Base-by-base conservation (phyloP, 257 asterid species). In the Scutellaria baicalensis region DNA sequence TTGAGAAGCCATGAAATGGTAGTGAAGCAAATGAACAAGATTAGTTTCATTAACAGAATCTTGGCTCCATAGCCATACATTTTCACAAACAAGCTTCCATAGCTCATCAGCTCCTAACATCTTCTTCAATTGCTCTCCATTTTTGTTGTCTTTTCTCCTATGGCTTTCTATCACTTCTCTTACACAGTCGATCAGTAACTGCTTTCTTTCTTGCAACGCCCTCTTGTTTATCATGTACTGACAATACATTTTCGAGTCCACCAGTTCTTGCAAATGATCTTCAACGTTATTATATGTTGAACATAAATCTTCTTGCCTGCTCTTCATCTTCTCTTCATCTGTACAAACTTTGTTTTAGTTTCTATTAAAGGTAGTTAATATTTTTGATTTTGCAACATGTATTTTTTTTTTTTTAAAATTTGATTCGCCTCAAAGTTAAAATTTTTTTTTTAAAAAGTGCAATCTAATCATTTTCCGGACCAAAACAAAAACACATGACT, bases 31-130 rank as follows among this genome's bases (percentile, higher is more conserved):
- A 51, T 62, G 77, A 49, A 20, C 36, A 16, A 75, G 63, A 54
- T 82, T 87, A 12, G 75, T 70, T 51, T 81, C 90, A 69, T 86
- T 74, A 5, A 84, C 73, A 6, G 96, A 59, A 5, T 88, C 75
- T 74, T 79, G 77, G 82, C 98, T 92, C 94, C 96, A 92, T 9
- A 27, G 8, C 87, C 91, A 82, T 50, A 88, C 80, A 73, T 86
- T 78, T 59, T 88, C 87, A 48, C 87, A 84, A 0, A 88, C 80
- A 38, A 54, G 77, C 59, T 84, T 85, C 93, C 96, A 82, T 0
- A 89, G 80, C 75, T 89, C 80, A 21, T 92, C 95, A 9, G 88
- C 73, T 55, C 86, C 95, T 74, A 85, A 57, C 1, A 84, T 81
- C 67, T 58, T 79, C 72, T 80, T 88, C 55, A 72, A 62, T 18